Evolutionary conservation across 768 basidiomycete species (phyloP).

Genomic region (Hericium rajendrae): DNA sequence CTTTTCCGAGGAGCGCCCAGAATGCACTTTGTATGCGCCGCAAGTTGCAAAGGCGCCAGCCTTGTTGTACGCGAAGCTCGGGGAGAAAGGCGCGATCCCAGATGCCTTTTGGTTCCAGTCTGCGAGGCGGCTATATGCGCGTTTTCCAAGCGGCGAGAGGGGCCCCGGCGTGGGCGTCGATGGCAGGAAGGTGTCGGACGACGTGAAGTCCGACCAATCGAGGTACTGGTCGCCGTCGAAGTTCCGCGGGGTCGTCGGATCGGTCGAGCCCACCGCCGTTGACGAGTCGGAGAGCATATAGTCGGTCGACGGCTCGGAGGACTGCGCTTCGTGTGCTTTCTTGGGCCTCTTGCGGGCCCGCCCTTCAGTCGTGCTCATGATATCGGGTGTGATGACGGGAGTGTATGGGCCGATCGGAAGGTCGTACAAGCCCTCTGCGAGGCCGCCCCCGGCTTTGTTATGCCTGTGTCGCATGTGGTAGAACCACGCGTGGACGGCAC

Average conservation of each 20-base stretch:
- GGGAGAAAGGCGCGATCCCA: not conserved
- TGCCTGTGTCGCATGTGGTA: not conserved
- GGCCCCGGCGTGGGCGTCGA: not conserved
- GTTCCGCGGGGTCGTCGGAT: not conserved
- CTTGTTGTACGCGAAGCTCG: not conserved
- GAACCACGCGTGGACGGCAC: conserved; percentile 4
- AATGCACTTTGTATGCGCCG: not conserved
- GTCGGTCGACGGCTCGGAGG: not conserved
- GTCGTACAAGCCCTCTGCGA: not conserved
- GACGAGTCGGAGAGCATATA: not conserved
- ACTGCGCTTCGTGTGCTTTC: not conserved
- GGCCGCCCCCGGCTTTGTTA: not conserved
- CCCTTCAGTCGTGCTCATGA: not conserved
- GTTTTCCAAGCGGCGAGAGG: not conserved
- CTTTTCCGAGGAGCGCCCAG: too few species aligned
- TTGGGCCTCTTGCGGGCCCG: not conserved
- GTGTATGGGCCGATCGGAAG: not conserved
- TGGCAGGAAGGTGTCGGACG: not conserved
- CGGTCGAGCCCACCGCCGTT: not conserved
- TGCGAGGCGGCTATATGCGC: not conserved
- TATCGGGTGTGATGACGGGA: too few species aligned
- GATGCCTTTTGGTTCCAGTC: not conserved
- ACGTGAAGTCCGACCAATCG: not conserved
- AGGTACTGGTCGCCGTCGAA: too few species aligned
- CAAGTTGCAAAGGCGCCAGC: not conserved